phyloP scores from a whole-genome alignment of 2,329 filamentous ascomycete species.

The Phyllosticta citribraziliensis region DNA sequence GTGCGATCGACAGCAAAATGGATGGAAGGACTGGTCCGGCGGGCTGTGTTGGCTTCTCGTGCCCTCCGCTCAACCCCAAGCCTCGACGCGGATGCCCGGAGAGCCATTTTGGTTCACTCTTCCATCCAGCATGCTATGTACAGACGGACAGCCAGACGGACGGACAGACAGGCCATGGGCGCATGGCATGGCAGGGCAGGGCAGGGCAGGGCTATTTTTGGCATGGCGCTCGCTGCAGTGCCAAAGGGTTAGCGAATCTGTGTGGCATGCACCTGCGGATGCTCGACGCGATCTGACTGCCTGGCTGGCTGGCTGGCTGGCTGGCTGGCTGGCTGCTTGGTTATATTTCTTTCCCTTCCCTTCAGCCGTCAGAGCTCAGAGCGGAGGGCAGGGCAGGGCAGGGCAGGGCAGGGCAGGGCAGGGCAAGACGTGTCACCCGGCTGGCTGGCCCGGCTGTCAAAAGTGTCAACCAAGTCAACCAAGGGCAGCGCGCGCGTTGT shows the following conservation, averaged over 20 bases:
- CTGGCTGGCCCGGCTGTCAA: too few relatives aligned
- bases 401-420: too few relatives aligned
- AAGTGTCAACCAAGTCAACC: neutral
- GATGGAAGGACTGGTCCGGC: neutral
- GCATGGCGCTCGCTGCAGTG: constrained; percentile 7
- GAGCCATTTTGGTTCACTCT: neutral
- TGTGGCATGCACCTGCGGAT: constrained; percentile 7
- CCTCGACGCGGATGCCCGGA: neutral
- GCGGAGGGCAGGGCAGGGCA: neutral
- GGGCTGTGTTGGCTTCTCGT: neutral
- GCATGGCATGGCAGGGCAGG: neutral
- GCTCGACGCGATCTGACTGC: constrained; percentile 7
- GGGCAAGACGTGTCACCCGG: too few relatives aligned
- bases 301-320: neutral
- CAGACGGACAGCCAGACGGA: too few relatives aligned
- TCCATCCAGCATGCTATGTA: neutral
- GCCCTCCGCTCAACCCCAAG: too few relatives aligned
- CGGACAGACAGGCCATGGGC: neutral
- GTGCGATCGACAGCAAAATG: neutral
- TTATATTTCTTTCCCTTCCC: too few relatives aligned
- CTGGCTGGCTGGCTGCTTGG: neutral
- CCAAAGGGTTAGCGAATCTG: neutral
- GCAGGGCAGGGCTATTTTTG: constrained; percentile 2
- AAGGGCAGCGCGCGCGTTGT: too few relatives aligned
- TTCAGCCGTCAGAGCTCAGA: neutral